Conservation (phyloP, 2,329 filamentous ascomycete species). For the Stemphylium lycopersici region DNA sequence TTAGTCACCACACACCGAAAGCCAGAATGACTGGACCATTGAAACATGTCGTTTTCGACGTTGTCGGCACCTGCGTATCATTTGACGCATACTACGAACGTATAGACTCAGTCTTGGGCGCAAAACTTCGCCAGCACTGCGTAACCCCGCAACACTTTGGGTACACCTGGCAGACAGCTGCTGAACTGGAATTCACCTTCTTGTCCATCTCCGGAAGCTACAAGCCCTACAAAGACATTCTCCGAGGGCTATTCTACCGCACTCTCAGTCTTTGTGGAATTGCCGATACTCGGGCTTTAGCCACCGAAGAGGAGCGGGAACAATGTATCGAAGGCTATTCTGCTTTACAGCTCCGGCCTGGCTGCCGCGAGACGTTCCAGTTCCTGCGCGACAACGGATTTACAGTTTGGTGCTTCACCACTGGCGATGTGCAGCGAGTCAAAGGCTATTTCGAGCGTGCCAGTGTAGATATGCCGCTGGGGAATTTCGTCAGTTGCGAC, state of each 20-base stretch:
- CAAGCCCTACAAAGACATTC: conserved; percentile 15
- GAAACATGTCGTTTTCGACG: conserved; percentile 19
- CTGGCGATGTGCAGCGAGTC: conserved; percentile 41
- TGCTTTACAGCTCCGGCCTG: conserved; percentile 8
- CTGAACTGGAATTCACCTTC: conserved; percentile 24
- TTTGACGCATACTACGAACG: conserved; percentile 19
- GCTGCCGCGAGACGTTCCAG: conserved; percentile 9
- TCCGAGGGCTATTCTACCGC: conserved; percentile 17
- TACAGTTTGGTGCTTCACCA: conserved; percentile 18
- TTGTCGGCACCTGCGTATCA: conserved; percentile 19
- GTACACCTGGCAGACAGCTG: conserved; percentile 20
- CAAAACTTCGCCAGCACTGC: conserved; percentile 10
- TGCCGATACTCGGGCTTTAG: conserved; percentile 5
- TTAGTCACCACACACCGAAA: neutral
- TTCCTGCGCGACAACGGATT: conserved; percentile 15
- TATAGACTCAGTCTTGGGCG: conserved; percentile 13
- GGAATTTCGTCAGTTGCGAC: conserved; percentile 62
- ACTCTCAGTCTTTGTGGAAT: conserved; percentile 14
- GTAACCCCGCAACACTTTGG: conserved; percentile 17
- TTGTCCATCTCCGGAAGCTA: conserved; percentile 16
- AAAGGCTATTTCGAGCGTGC: conserved; percentile 58
- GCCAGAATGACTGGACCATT: conserved; percentile 3
- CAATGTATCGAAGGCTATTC: conserved; percentile 17
- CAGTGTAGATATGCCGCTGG: conserved; percentile 58
- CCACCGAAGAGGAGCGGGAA: conserved; percentile 13